Evolutionary conservation across 805 yeast species (phyloP), one percentile per base, ranked within the genome.

Genomic region (Metschnikowia proteae): DNA sequence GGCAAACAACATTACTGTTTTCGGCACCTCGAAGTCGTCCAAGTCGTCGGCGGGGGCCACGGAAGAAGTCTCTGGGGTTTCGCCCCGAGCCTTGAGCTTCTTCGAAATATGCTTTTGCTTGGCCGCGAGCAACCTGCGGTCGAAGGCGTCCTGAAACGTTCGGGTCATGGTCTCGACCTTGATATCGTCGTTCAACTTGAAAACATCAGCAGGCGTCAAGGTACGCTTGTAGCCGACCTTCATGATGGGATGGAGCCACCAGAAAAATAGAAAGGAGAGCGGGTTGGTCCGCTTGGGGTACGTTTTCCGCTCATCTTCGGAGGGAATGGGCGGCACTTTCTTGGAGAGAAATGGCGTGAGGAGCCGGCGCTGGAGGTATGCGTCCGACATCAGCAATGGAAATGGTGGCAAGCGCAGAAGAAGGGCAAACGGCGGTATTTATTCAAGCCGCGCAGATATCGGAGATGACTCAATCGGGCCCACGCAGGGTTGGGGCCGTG

Each of bases 171-270:
- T 42, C 35, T 67, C 63, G 25, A 71, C 70, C 45, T 66, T 65
- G 35, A 68, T 55, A 34, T 67, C 67, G 31, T 70, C 72, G 13
- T 65, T 58, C 34, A 73, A 60, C 22, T 49, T 54, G 54, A 53
- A 86, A 54, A 86, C 61, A 64, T 87, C 94, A 42, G 78, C 75
- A 1, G 85, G 81, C 38, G 78, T 79, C 39, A 87, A 65, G 0
- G 91, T 84, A 59, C 94, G 73, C 62, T 81, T 83, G 63, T 86
- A 86, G 5, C 95, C 94, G 6, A 78, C 77, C 11, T 65, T 67
- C 71, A 87, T 65, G 36, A 86, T 57, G 0, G 90, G 90, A 26
- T 66, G 58, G 40, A 86, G 64, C 91, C 92, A 87, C 80, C 83
- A 75, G 61, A 85, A 81, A 56, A 82, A 78, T 0, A 73, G 41